These are phyloP conservation scores for Scheffersomyces titani DNA, from an alignment of 1,139 yeast species.

Conservation along the genomic window DNA sequence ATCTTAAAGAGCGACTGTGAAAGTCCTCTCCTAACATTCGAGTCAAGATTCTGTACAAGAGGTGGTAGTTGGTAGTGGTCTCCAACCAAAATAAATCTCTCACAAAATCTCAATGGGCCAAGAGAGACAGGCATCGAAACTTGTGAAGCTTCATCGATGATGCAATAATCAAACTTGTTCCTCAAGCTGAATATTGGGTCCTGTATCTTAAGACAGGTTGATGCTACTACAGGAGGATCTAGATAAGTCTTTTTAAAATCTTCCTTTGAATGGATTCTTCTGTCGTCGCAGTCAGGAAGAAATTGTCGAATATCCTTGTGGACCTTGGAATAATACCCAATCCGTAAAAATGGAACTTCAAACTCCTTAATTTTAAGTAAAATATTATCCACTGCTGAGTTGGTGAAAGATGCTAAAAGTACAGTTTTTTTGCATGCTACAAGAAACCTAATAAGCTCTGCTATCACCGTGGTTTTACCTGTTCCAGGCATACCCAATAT, in stretches of 20 bases:
- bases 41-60: conserved; percentile 62
- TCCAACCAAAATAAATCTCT: conserved; percentile 86
- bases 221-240: conserved; percentile 75
- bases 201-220: conserved; percentile 80
- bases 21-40: conserved; percentile 60
- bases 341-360: conserved; percentile 51
- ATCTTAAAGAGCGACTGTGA: conserved; percentile 75
- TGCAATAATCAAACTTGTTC: conserved; percentile 82
- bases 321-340: conserved; percentile 59
- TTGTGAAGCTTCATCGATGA: conserved; percentile 96
- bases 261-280: conserved; percentile 41
- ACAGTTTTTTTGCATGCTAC: conserved; percentile 66
- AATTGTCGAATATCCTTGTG: conserved; percentile 62
- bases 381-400: conserved; percentile 94
- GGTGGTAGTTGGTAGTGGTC: conserved; percentile 95
- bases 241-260: conserved; percentile 49
- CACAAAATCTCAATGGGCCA: conserved; percentile 81
- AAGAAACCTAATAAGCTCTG: conserved; percentile 65
- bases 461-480: conserved; percentile 92
- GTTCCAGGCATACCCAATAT: conserved; percentile 99
- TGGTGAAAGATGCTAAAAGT: conserved; percentile 83
- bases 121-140: conserved; percentile 86
- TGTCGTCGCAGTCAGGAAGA: conserved; percentile 45
- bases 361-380: conserved; percentile 61
- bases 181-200: conserved; percentile 61